Percentiles rank a stretch among this genome's conserved stretches.
phyloP scores from a whole-genome alignment of 1,139 yeast species.

The Blastobotrys arbuscula region DNA sequence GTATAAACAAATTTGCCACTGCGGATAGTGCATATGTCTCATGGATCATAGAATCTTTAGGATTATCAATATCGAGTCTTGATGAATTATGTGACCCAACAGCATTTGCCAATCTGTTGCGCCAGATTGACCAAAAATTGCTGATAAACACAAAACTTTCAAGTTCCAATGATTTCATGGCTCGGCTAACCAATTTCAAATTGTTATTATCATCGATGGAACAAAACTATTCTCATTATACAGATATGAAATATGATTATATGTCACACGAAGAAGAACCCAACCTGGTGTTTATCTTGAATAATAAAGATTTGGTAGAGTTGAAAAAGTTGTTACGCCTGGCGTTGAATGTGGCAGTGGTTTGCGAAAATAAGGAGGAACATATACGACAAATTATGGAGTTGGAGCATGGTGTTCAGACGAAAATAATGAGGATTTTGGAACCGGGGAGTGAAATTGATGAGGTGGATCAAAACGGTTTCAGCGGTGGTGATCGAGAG shows the following conservation, averaged over 20 bases:
- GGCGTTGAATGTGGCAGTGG: slow-evolving; percentile 16
- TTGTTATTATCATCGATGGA: background rate
- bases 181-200: background rate
- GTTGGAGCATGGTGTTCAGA: slow-evolving; percentile 16
- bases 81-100: background rate
- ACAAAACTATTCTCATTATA: background rate
- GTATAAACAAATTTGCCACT: background rate
- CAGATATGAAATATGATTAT: background rate
- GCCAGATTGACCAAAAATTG: background rate
- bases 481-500: slow-evolving; percentile 11
- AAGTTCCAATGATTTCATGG: background rate
- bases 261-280: background rate
- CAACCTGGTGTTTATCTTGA: background rate
- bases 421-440: slow-evolving; percentile 17
- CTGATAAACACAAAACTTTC: background rate
- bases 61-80: background rate
- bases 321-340: slow-evolving; percentile 15
- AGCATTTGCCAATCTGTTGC: background rate
- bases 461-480: background rate
- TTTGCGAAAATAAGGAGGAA: slow-evolving; percentile 15
- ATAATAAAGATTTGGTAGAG: slow-evolving; percentile 7
- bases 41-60: background rate
- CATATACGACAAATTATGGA: slow-evolving; percentile 17
- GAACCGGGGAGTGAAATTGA: slow-evolving; percentile 14
- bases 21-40: background rate